These are phyloP conservation scores for Cucumis sativus DNA, from an alignment of 306 rosid species.

Conservation along the genomic window DNA sequence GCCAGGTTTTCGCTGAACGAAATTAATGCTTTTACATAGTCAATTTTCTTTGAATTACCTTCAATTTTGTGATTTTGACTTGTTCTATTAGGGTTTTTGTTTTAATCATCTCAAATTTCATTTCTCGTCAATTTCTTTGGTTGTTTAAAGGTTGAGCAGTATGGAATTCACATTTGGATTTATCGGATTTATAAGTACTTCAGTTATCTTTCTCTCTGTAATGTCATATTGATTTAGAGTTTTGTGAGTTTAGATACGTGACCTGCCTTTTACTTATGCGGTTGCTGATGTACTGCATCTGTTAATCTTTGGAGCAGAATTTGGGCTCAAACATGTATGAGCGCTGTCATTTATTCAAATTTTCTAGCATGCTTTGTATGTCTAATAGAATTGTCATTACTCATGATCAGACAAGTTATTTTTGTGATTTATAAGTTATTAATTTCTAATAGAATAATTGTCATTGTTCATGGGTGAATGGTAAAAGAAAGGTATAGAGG, in stretches of 20 bases:
- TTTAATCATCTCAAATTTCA: neutral
- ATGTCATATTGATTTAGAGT: neutral
- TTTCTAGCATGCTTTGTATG: neutral
- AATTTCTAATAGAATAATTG: neutral
- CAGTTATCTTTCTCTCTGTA: neutral
- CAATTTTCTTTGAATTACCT: neutral
- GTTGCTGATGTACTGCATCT: neutral
- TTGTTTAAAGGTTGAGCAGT: neutral
- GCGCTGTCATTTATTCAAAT: neutral
- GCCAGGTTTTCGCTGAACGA: neutral
- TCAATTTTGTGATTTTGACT: neutral
- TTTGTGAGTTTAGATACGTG: neutral
- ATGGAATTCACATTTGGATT: neutral
- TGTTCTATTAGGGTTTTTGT: neutral
- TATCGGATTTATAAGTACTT: neutral
- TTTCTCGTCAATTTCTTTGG: neutral
- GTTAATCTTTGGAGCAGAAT: neutral
- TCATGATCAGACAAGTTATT: neutral
- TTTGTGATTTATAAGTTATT: neutral
- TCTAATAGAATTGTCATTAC: too few relatives aligned
- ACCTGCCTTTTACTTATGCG: neutral
- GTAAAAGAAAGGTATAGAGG: too few relatives aligned
- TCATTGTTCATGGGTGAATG: too few relatives aligned
- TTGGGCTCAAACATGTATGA: neutral
- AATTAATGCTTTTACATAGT: neutral